Evolutionary conservation across 1,284 basidiomycete species (phyloP).

Genomic region (Leccinum colubrinum): DNA sequence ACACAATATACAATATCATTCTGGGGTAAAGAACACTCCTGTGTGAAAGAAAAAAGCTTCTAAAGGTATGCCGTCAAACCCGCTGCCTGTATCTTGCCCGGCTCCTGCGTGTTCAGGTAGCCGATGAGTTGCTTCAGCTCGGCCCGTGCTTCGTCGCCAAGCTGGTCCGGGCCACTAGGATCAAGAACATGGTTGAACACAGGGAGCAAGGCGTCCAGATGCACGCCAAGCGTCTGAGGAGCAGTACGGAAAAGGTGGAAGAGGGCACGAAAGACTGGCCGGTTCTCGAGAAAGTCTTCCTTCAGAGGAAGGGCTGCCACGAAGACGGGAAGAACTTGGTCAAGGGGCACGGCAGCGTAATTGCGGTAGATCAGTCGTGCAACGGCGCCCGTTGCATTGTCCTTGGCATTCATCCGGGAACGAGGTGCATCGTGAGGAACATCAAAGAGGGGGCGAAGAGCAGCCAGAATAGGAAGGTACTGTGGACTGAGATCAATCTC

Average conservation of each 20-base stretch:
- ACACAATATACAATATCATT: not conserved
- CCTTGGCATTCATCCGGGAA: constrained; percentile 80
- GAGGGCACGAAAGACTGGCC: constrained; percentile 86
- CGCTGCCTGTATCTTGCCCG: constrained; percentile 73
- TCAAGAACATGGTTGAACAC: constrained; percentile 71
- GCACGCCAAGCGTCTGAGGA: not conserved
- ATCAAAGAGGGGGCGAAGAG: constrained; percentile 83
- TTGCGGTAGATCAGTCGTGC: constrained; percentile 88
- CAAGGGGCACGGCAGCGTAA: constrained; percentile 80
- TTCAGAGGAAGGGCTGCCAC: constrained; percentile 77
- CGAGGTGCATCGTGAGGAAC: constrained; percentile 59
- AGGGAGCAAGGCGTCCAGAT: no score
- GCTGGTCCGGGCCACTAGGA: constrained; percentile 68
- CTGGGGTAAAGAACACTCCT: constrained; percentile 3
- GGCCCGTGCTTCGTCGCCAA: constrained; percentile 73
- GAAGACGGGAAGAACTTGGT: constrained; percentile 87
- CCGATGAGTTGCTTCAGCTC: constrained; percentile 78
- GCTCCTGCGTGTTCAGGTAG: constrained; percentile 71
- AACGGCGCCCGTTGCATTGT: constrained; percentile 95
- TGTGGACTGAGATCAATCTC: constrained; percentile 82
- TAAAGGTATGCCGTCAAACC: constrained; percentile 61
- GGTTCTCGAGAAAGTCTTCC: constrained; percentile 89
- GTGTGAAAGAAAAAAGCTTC: constrained; percentile 16
- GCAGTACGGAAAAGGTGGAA: constrained; percentile 86
- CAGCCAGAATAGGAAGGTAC: constrained; percentile 77